These are phyloP conservation scores for Camillea tinctor DNA, from an alignment of 2,329 filamentous ascomycete genomes.

Conservation along the genomic window DNA sequence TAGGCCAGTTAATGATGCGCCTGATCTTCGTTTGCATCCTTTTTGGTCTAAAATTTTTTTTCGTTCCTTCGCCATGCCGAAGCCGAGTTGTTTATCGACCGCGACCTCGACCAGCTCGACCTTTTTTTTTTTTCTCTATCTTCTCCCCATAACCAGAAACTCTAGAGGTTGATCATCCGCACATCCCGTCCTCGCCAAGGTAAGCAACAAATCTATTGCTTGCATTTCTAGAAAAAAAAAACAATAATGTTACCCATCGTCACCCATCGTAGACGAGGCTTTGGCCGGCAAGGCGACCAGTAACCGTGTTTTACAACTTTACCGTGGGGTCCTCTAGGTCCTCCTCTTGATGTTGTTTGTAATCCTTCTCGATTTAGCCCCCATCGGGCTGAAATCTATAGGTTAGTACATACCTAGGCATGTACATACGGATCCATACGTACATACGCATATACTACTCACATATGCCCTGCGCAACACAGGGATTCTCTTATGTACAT, in stretches of 20 bases:
- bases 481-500: too few relatives aligned
- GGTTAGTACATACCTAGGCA: not conserved
- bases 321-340: not conserved
- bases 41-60: not conserved
- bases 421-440: too few relatives aligned
- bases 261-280: not conserved
- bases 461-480: too few relatives aligned
- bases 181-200: not conserved
- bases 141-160: not conserved
- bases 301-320: not conserved
- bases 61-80: too few relatives aligned
- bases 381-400: not conserved
- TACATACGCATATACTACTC: too few relatives aligned
- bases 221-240: not conserved
- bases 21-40: constrained; percentile 1
- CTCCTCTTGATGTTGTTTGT: not conserved
- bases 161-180: not conserved
- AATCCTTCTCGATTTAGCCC: not conserved
- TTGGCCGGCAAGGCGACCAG: not conserved
- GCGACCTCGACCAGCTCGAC: too few relatives aligned
- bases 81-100: too few relatives aligned
- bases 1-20: constrained; percentile 1
- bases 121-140: not conserved
- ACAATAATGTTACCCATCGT: not conserved
- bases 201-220: not conserved